These are phyloP conservation scores for Mucor irregularis DNA, from an alignment of 371 early-diverging fungal genomes.

Conservation along the genomic window DNA sequence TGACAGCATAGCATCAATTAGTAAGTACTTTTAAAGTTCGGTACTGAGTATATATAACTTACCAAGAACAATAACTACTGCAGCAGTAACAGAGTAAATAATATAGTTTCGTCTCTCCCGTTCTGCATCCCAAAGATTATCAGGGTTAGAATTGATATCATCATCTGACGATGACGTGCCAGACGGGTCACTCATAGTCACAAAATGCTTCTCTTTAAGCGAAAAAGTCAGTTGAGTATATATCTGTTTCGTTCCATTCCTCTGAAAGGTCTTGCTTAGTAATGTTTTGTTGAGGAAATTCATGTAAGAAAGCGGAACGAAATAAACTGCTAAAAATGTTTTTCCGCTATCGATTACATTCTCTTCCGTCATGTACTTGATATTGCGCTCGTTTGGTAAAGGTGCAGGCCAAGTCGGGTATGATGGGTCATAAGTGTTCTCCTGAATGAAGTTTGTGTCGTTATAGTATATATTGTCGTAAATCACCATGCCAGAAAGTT, in stretches of 20 bases:
- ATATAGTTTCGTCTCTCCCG: constrained; percentile 11
- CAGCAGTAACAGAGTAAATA: constrained; percentile 12
- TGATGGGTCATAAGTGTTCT: constrained; percentile 14
- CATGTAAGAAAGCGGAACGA: constrained; percentile 27
- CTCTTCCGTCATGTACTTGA: constrained; percentile 32
- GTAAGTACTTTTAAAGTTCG: too few relatives aligned
- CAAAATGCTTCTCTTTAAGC: constrained; percentile 18
- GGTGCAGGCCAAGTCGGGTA: constrained; percentile 23
- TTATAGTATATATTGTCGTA: constrained; percentile 29
- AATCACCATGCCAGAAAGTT: constrained; percentile 30
- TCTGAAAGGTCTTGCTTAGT: constrained; percentile 5
- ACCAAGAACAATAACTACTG: constrained; percentile 4
- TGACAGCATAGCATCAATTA: too few relatives aligned
- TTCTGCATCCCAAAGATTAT: neutral
- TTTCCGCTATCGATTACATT: constrained; percentile 23
- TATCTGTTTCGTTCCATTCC: neutral
- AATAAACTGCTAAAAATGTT: constrained; percentile 32
- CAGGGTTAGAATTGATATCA: neutral
- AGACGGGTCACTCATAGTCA: constrained; percentile 2
- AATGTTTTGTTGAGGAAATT: constrained; percentile 11
- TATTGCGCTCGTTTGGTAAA: constrained; percentile 28
- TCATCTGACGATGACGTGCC: neutral
- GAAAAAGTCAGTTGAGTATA: constrained; percentile 16
- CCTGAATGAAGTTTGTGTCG: constrained; percentile 3
- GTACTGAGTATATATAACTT: neutral